phyloP scores from a whole-genome alignment of 148 eudicot species.

The Fallopia convolvulus region DNA sequence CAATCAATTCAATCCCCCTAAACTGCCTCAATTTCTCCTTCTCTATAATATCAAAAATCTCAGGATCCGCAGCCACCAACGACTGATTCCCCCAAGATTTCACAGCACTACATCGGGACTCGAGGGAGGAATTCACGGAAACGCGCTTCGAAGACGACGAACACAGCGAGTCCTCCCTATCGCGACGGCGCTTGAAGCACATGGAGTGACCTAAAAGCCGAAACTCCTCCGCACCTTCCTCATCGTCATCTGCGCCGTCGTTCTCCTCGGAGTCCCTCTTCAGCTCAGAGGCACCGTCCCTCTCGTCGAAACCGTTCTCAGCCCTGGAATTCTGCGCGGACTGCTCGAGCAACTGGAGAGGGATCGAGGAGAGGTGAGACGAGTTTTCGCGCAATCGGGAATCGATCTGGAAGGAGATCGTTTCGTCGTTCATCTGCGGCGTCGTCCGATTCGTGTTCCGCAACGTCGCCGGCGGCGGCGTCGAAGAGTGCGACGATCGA shows the following conservation, averaged over 20 bases:
- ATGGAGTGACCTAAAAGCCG: constrained; percentile 67
- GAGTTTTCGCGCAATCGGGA: constrained; percentile 30
- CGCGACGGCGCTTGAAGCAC: constrained; percentile 74
- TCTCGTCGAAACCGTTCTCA: constrained; percentile 16
- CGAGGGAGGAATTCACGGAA: constrained; percentile 37
- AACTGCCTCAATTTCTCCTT: constrained; percentile 73
- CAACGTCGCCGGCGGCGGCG: not conserved
- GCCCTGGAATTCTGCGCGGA: constrained; percentile 22
- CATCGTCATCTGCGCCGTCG: constrained; percentile 24
- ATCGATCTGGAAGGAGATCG: constrained; percentile 51
- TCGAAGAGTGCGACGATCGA: constrained; percentile 23
- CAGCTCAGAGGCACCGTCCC: constrained; percentile 17
- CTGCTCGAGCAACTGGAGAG: constrained; percentile 68
- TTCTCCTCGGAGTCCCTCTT: constrained; percentile 15
- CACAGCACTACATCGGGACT: constrained; percentile 40
- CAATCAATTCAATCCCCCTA: constrained; percentile 77
- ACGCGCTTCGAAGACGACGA: constrained; percentile 36
- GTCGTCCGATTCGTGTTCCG: constrained; percentile 20
- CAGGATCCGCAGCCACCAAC: constrained; percentile 59
- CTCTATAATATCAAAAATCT: constrained; percentile 59
- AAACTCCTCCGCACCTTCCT: constrained; percentile 53
- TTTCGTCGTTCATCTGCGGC: constrained; percentile 35
- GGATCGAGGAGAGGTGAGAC: constrained; percentile 41
- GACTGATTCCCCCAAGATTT: constrained; percentile 70
- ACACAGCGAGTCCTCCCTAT: constrained; percentile 45